Evolutionary conservation across 345 rosid species (phyloP), one percentile per base, ranked within the genome.

Genomic region (Garcia nutans): DNA sequence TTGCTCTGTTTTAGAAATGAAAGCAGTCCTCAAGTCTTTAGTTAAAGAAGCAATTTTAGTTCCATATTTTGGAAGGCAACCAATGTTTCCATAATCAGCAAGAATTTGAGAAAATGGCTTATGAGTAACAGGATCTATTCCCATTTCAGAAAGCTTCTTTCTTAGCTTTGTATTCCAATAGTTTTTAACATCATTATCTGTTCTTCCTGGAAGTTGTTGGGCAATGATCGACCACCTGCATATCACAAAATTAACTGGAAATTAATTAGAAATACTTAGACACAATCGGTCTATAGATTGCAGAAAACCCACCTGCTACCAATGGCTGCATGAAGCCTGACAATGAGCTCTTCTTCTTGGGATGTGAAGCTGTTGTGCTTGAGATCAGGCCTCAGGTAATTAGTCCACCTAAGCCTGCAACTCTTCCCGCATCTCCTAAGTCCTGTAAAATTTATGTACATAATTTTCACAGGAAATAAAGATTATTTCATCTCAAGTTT

Each of bases 171-270:
- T 86, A 85, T 96, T 96, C 98, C 99, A 92, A 84, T 89, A 86
- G 77, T 92, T 96, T 68, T 96, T 96, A 74, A 96, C 97, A 77
- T 96, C 98, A 61, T 93, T 93, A 79, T 93, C 98, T 44, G 96
- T 93, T 84, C 97, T 88, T 22, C 98, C 99, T 2, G 97, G 96
- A 17, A 96, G 87, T 22, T 89, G 98, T 72, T 92, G 97, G 64
- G 99, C 99, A 75, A 93, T 93, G 65, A 96, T 86, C 31, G 94
- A 82, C 98, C 98, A 93, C 87, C 99, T 93, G 80, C n/a, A 65
- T 28, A 28, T 47, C 65, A 52, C 56, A 37, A 37, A 37, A 37
- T 28, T 28, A 28, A 28, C 6, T 37, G 6, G 7, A 37, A 37
- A 37, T 37, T 3, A 37, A 4, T 37, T 3, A 37, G 41, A 37